phyloP scores from a whole-genome alignment of 2,329 filamentous ascomycete species.

The Clarireedia paspali region DNA sequence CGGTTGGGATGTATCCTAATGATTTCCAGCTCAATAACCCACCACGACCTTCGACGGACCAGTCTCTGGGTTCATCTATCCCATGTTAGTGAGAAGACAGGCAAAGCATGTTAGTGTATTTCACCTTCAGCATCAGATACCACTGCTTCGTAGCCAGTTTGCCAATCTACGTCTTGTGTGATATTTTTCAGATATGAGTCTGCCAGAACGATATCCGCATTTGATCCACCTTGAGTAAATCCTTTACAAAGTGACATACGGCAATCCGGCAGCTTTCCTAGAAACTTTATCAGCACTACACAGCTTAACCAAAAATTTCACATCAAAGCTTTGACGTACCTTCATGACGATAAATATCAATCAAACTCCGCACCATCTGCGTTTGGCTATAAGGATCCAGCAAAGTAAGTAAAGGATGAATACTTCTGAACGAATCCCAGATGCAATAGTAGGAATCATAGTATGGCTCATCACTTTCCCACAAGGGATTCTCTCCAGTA shows the following conservation, averaged over 20 bases:
- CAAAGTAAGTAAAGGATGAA: slow-evolving; percentile 63
- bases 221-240: slow-evolving; percentile 65
- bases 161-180: slow-evolving; percentile 57
- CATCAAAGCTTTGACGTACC: too few species aligned
- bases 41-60: slow-evolving; percentile 63
- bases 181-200: slow-evolving; percentile 65
- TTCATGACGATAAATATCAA: slow-evolving; percentile 52
- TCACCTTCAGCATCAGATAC: slow-evolving; percentile 46
- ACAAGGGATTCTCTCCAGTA: slow-evolving; percentile 63
- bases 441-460: slow-evolving; percentile 70
- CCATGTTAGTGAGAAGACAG: too few species aligned
- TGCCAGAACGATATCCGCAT: slow-evolving; percentile 61
- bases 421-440: slow-evolving; percentile 64
- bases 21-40: slow-evolving; percentile 65
- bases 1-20: slow-evolving; percentile 62
- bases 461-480: slow-evolving; percentile 59
- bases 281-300: too few species aligned
- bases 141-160: slow-evolving; percentile 60
- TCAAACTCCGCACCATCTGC: slow-evolving; percentile 65
- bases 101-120: too few species aligned
- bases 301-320: too few species aligned
- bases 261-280: slow-evolving; percentile 33
- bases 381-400: slow-evolving; percentile 56
- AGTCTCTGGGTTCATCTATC: slow-evolving; percentile 47
- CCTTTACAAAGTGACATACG: slow-evolving; percentile 67